A percentile compares a stretch with the other conserved stretches of the same genome.
Conservation (phyloP, 345 rosid genomes). For the Hibiscus syriacus region DNA sequence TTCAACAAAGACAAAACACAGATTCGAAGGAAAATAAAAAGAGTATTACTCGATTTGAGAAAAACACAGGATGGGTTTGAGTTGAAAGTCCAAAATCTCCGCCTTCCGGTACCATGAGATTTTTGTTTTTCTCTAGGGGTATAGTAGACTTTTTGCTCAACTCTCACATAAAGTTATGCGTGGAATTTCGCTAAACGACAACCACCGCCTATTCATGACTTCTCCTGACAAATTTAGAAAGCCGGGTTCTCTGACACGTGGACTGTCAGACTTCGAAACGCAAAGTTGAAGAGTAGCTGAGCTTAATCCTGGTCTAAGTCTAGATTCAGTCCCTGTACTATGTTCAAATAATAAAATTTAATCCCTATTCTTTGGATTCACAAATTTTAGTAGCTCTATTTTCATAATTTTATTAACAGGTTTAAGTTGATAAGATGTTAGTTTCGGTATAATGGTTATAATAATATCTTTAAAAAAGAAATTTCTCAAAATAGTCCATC, state of each 20-base stretch:
- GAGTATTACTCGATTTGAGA: no score
- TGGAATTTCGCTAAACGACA: conserved; percentile 30
- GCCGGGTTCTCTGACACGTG: conserved; percentile 32
- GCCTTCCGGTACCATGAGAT: neutral
- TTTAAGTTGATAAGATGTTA: neutral
- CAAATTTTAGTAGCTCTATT: neutral
- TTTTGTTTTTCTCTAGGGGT: neutral
- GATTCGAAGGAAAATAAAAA: no score
- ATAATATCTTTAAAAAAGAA: no score
- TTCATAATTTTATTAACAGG: neutral
- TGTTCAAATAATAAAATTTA: no score
- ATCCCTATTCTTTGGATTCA: neutral
- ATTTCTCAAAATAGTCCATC: no score
- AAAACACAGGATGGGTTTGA: no score
- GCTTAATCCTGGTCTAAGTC: neutral
- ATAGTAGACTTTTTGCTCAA: neutral
- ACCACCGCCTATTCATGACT: conserved; percentile 44
- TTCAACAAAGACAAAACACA: no score
- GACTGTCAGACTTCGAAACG: conserved; percentile 24
- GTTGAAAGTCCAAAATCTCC: conserved; percentile 6
- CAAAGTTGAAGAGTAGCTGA: neutral
- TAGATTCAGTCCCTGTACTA: neutral
- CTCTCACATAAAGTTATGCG: neutral
- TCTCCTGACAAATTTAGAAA: conserved; percentile 38
- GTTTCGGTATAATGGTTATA: no score